Evolutionary conservation across 2,329 filamentous ascomycete genomes (phyloP).

Genomic region (Knufia petricola): DNA sequence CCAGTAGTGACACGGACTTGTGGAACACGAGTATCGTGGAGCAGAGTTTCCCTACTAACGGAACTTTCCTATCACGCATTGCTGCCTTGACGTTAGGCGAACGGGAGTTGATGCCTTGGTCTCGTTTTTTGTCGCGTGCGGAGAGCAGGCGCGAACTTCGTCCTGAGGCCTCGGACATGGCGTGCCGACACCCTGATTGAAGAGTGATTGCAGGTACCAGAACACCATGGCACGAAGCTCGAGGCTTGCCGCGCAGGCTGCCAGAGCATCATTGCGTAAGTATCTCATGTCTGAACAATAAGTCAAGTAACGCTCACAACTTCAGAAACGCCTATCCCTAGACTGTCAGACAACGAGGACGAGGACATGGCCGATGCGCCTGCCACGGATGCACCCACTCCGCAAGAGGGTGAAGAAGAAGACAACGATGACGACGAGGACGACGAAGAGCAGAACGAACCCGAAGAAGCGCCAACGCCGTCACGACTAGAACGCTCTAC

Average conservation of each 20-base stretch:
- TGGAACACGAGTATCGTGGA: too few relatives aligned
- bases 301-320: constrained; percentile 9
- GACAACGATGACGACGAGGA: constrained; percentile 28
- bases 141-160: too few relatives aligned
- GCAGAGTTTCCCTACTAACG: too few relatives aligned
- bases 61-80: too few relatives aligned
- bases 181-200: background rate
- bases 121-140: too few relatives aligned
- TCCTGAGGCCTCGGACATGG: too few relatives aligned
- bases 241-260: constrained; percentile 38
- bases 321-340: constrained; percentile 34
- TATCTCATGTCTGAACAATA: constrained; percentile 7
- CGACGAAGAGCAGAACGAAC: constrained; percentile 40
- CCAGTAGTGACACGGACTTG: too few relatives aligned
- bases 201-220: background rate
- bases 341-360: constrained; percentile 36
- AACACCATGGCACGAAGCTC: constrained; percentile 35
- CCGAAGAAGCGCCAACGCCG: constrained; percentile 32
- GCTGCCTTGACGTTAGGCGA: too few relatives aligned
- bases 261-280: constrained; percentile 38
- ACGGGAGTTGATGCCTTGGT: too few relatives aligned
- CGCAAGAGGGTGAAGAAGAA: constrained; percentile 25
- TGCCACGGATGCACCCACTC: constrained; percentile 27
- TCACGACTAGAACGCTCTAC: constrained; percentile 35
- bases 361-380: constrained; percentile 35